These are phyloP conservation scores for Macadamia integrifolia DNA, from an alignment of 164 flowering plant genomes.

Conservation along the genomic window DNA sequence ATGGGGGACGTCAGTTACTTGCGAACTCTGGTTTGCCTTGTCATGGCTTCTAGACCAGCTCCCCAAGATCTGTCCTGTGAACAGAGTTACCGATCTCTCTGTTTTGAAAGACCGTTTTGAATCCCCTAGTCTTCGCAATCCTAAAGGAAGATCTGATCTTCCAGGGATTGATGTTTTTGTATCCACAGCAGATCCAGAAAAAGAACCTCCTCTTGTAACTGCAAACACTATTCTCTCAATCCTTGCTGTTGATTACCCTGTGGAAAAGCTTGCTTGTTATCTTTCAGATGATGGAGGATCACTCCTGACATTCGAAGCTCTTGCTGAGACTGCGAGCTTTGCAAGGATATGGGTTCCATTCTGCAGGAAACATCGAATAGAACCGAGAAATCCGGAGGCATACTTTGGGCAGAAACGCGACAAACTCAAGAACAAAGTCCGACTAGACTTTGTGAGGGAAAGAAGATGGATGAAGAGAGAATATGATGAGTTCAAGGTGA, in stretches of 20 bases:
- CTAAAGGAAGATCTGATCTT: conserved; percentile 80
- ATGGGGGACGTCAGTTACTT: conserved; percentile 75
- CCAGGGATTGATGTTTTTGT: conserved; percentile 89
- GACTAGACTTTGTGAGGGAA: conserved; percentile 78
- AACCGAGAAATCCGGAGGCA: conserved; percentile 78
- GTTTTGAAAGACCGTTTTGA: conserved; percentile 72
- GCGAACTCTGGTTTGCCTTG: conserved; percentile 85
- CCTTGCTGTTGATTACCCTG: conserved; percentile 84
- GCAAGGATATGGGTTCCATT: conserved; percentile 90
- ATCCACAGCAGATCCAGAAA: conserved; percentile 87
- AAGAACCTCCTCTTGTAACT: conserved; percentile 91
- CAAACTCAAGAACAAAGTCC: conserved; percentile 68
- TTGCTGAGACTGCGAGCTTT: conserved; percentile 89
- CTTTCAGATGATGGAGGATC: conserved; percentile 88
- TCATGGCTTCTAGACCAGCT: conserved; percentile 95
- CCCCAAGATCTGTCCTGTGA: conserved; percentile 86
- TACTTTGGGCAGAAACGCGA: conserved; percentile 81
- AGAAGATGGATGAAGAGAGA: conserved; percentile 81
- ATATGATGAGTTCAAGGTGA: conserved; percentile 91
- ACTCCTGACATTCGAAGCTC: conserved; percentile 81
- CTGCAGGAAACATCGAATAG: conserved; percentile 73
- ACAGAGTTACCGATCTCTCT: conserved; percentile 66
- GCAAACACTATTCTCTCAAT: conserved; percentile 90
- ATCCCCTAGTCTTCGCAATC: conserved; percentile 63
- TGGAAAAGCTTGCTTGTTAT: conserved; percentile 83